Percentiles rank a stretch among this genome's conserved stretches.
phyloP scores from a whole-genome alignment of 2,329 filamentous ascomycete genomes.

The Lizonia empirigonia region DNA sequence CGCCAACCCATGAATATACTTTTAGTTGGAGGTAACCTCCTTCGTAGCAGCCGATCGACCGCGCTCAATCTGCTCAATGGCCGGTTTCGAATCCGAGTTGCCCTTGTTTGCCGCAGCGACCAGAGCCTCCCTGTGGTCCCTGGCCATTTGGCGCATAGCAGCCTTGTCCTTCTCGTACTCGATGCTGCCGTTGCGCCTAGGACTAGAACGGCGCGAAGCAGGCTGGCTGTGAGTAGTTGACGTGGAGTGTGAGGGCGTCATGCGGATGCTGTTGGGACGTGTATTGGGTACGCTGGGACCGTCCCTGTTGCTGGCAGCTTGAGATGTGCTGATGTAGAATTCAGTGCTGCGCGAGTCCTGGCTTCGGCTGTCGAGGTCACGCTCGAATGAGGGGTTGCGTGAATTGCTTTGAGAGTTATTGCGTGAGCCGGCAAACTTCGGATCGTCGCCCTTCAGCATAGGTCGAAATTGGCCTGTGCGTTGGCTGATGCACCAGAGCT shows the following conservation, averaged over 20 bases:
- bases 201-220: conserved; percentile 35
- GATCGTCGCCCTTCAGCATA: conserved; percentile 49
- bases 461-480: conserved; percentile 47
- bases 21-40: conserved; percentile 12
- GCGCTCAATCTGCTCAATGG: conserved; percentile 26
- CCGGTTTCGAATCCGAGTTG: conserved; percentile 13
- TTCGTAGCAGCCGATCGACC: conserved; percentile 18
- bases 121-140: conserved; percentile 36
- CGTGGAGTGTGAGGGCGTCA: conserved; percentile 26
- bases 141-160: conserved; percentile 33
- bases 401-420: conserved; percentile 26
- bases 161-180: conserved; percentile 39
- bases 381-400: conserved; percentile 31
- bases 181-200: conserved; percentile 36
- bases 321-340: conserved; percentile 24
- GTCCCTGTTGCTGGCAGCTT: conserved; percentile 33
- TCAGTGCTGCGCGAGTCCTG: conserved; percentile 41
- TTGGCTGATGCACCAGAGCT: conserved; percentile 55
- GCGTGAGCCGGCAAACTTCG: conserved; percentile 38
- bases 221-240: conserved; percentile 30
- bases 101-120: conserved; percentile 13
- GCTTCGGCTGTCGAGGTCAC: conserved; percentile 26
- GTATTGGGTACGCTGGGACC: conserved; percentile 36
- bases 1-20: not conserved
- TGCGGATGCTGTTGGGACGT: conserved; percentile 36